Base-by-base conservation (phyloP, 2,329 filamentous ascomycete species). In the Beauveria caledonica region DNA sequence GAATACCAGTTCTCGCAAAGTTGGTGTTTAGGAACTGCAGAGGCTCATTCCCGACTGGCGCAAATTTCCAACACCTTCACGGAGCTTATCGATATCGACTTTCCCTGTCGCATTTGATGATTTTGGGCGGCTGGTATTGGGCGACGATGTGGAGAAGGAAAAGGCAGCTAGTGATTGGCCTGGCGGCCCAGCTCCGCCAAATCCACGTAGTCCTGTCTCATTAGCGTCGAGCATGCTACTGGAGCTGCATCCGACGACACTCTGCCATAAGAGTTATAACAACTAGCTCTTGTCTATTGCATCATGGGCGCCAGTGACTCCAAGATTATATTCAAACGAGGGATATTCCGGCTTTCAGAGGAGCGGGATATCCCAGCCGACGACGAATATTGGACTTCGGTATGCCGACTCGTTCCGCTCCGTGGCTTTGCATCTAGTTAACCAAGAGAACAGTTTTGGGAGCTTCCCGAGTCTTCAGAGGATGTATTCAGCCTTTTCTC, bases 301-400 rank as follows among this genome's bases (percentile, higher is more conserved):
- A 66, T 65, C 48, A 99, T 99, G 94, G 94, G 94, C 76, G 93
- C 93, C 72, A 97, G 93, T 77, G 93, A 97, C 78, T 97, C 93
- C 70, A 97, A 97, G 83, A 86, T 97, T 72, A 91, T 93, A 72
- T 97, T 99, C 83, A 97, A 97, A 78, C 90, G 96, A 77, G 93
- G 92, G 76, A 96, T 97, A 78, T 97, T 97, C 79, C 86, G 89
- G 71, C 85, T 99, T 62, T 94, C 92, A n/a, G 92, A 96, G 73
- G 89, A 96, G 73, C 86, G 87, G 66, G 82, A 89, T 72, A 97
- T 97, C 71, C 82, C 91, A 62, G 86, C 91, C 60, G 88, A 94
- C 75, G 91, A 97, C 77, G 81, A 86, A 19, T 97, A 96, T 78
- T 99, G 94, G 94, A 87, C 89, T 65, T 90, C 90, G 72, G 92